Base-by-base conservation (phyloP, 2,329 filamentous ascomycete genomes). In the Claviceps sp. region DNA sequence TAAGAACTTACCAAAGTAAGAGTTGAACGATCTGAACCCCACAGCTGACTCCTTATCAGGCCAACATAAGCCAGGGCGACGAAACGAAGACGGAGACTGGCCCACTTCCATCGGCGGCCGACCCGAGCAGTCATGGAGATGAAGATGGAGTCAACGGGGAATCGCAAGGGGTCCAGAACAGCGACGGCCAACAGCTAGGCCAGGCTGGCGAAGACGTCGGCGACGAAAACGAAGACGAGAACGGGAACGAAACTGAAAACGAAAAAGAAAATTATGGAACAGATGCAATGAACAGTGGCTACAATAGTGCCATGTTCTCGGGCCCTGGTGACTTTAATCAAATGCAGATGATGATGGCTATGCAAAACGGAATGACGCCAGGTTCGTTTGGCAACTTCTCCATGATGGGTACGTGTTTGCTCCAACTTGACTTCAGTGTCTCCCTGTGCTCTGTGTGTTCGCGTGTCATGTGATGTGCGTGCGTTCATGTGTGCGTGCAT, bases 291-390 rank as follows among this genome's bases (percentile, higher is more conserved):
- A 73, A 71, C 57, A 72, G 73, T 54, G 61, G 59, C 56, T 82
- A 82, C 58, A 75, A 73, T 57, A 51, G 40, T 22, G 80, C 83
- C 75, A 77, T 75, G 62, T 85, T 77, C 26, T 59, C 73, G 63
- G 80, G 78, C 61, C 75, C 76, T 56, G 78, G 77, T 53, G 82
- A 85, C 60, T 82, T 87, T 68, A 85, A 81, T 63, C 81, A 85
- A 74, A 87, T 90, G 81, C 84, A 87, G 67, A 80, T 81, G 81
- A 80, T 87, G 83, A 84, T 86, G 81, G 73, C 81, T 68, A 78
- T 89, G 85, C 77, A 85, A 68, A 78, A 85, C 61, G 78, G 79
- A 59, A 82, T 83, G 76, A 72, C 72, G 45, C 66, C 73, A 34
- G 73, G 70, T 58, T 69, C 69, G 2, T 82, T 82, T 61, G 73